Conservation (phyloP, 1,139 yeast species). For the Kazachstania sp. region DNA sequence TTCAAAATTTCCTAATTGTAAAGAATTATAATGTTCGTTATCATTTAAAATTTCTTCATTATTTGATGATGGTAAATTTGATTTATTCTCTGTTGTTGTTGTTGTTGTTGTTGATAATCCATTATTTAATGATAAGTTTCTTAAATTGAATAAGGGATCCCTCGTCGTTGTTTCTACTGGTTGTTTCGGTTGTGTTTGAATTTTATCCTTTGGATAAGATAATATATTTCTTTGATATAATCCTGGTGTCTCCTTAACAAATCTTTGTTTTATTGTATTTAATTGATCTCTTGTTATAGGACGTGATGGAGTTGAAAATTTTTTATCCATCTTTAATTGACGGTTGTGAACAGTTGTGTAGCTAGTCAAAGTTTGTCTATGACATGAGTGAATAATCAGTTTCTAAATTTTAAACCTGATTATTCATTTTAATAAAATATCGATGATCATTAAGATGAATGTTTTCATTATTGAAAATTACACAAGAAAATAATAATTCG, state of each 20-base stretch:
- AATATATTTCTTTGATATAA: constrained; percentile 3
- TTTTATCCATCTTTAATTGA: not conserved
- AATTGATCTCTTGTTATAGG: constrained; percentile 24
- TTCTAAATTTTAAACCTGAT: too few relatives aligned
- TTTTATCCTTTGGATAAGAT: constrained; percentile 2
- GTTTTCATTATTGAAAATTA: too few relatives aligned
- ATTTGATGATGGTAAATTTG: not conserved
- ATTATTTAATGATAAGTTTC: not conserved
- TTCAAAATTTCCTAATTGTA: constrained; percentile 22
- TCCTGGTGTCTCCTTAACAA: constrained; percentile 22
- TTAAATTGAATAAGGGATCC: not conserved
- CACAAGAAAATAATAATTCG: too few relatives aligned
- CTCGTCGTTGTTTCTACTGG: not conserved
- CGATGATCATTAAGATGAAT: too few relatives aligned
- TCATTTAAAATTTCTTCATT: not conserved
- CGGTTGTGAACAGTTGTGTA: too few relatives aligned
- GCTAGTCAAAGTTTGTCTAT: too few relatives aligned
- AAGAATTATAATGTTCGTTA: not conserved
- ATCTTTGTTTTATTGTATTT: constrained; percentile 16
- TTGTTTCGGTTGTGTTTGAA: not conserved
- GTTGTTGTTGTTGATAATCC: not conserved
- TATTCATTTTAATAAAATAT: too few relatives aligned
- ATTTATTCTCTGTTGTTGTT: not conserved
- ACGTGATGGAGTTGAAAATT: constrained; percentile 19
- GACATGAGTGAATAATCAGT: too few relatives aligned